Conservation (phyloP, 192 early-diverging fungal species). For the Umbelopsis isabellina region DNA sequence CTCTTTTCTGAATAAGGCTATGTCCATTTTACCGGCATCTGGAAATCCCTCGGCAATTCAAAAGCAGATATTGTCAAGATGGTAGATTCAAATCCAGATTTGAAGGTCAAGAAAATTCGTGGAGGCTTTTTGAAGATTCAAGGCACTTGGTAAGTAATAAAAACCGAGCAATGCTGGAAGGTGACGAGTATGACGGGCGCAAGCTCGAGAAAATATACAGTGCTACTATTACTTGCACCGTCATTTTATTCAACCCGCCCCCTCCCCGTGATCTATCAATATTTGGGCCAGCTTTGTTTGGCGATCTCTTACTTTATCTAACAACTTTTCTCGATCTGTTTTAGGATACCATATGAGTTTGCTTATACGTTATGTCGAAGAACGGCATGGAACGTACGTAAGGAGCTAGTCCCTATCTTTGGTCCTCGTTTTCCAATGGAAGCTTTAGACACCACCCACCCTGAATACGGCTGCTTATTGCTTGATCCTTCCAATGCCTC, state of each 20-base stretch:
- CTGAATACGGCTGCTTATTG: conserved; percentile 37
- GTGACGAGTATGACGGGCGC: too few species aligned
- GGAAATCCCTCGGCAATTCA: conserved; percentile 62
- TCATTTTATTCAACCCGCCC: too few species aligned
- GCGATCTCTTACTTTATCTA: background rate
- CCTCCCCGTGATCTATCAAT: too few species aligned
- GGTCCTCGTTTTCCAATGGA: conserved; percentile 38
- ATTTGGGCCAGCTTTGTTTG: background rate
- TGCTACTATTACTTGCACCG: too few species aligned
- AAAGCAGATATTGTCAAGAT: conserved; percentile 66
- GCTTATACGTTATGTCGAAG: conserved; percentile 42
- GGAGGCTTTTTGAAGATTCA: conserved; percentile 65
- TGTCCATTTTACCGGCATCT: conserved; percentile 64
- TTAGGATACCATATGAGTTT: conserved; percentile 49
- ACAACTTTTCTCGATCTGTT: background rate
- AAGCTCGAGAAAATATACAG: too few species aligned
- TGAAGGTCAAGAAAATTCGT: conserved; percentile 59
- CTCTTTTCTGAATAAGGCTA: conserved; percentile 36
- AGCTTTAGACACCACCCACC: conserved; percentile 35
- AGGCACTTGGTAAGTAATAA: conserved; percentile 57
- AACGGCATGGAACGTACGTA: conserved; percentile 42
- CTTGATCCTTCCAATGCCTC: conserved; percentile 35
- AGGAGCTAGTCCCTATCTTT: conserved; percentile 47
- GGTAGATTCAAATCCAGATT: conserved; percentile 60
- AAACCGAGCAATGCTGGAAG: too few species aligned